phyloP scores from a whole-genome alignment of 2,329 filamentous ascomycete genomes.

The Sporothrix pseudoabietina region DNA sequence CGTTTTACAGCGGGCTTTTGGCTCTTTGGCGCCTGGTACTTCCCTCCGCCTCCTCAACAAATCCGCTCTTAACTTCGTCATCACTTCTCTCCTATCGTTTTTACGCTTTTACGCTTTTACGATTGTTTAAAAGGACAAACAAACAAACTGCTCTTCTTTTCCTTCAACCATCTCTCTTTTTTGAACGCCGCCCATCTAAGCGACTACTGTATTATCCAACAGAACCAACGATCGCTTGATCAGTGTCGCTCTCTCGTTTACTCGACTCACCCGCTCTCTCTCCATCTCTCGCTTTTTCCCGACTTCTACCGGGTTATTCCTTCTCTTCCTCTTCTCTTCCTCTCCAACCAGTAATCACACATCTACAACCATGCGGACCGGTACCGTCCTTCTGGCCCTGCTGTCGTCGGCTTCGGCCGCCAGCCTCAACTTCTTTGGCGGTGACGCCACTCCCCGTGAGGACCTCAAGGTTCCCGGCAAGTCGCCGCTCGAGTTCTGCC shows the following conservation, averaged over 20 bases:
- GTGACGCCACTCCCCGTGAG: slow-evolving; percentile 51
- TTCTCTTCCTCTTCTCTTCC: not conserved
- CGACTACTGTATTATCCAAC: not conserved
- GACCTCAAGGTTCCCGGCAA: slow-evolving; percentile 74
- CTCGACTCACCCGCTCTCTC: not conserved
- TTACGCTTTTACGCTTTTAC: not conserved
- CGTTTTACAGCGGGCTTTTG: slow-evolving; percentile 6
- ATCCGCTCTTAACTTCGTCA: slow-evolving; percentile 17
- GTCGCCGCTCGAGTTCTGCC: slow-evolving; percentile 81
- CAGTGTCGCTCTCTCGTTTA: not conserved
- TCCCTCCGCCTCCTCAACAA: slow-evolving; percentile 26
- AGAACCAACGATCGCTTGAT: not conserved
- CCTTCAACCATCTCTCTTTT: too few relatives aligned
- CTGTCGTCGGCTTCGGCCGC: slow-evolving; percentile 48
- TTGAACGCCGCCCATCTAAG: not conserved
- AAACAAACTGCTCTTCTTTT: not conserved
- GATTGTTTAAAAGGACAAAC: not conserved
- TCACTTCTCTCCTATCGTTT: not conserved
- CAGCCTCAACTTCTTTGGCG: slow-evolving; percentile 51
- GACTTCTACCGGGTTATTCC: not conserved
- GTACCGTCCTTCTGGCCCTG: slow-evolving; percentile 49
- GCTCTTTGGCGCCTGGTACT: not conserved
- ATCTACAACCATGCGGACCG: slow-evolving; percentile 45
- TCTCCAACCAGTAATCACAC: not conserved
- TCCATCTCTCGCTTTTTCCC: not conserved